Conservation (phyloP, 2,329 filamentous ascomycete genomes). For the Colletotrichum destructivum region DNA sequence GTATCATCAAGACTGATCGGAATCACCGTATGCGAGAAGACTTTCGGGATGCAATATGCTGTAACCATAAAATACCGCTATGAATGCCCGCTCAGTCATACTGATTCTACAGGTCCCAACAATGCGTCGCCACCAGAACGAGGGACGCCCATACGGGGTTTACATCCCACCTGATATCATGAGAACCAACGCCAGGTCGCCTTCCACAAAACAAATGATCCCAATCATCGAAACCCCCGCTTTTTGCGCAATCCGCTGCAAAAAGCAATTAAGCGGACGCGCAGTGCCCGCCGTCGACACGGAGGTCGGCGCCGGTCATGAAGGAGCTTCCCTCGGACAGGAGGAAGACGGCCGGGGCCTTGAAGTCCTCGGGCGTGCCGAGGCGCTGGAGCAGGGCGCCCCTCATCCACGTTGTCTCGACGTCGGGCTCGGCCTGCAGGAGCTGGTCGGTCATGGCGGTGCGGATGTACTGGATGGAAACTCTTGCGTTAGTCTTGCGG, state of each 20-base stretch:
- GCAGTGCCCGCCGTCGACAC: conserved; percentile 72
- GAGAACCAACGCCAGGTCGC: not conserved
- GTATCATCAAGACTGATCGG: not conserved
- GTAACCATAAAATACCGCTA: not conserved
- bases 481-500: too few relatives aligned
- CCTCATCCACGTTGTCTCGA: conserved; percentile 68
- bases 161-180: not conserved
- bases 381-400: conserved; percentile 68
- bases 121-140: not conserved
- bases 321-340: conserved; percentile 70
- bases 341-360: conserved; percentile 70
- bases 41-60: not conserved
- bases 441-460: conserved; percentile 64
- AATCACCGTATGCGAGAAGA: not conserved
- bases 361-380: conserved; percentile 70
- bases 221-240: not conserved
- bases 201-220: not conserved
- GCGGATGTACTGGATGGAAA: conserved; percentile 57
- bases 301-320: conserved; percentile 70
- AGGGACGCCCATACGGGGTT: not conserved
- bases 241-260: not conserved
- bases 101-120: conserved; percentile 18
- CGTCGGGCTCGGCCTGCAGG: conserved; percentile 61
- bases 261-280: conserved; percentile 49
- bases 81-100: conserved; percentile 22